Base-by-base conservation (phyloP, 352 stramenopile genomes). In the Plasmopara halstedii region DNA sequence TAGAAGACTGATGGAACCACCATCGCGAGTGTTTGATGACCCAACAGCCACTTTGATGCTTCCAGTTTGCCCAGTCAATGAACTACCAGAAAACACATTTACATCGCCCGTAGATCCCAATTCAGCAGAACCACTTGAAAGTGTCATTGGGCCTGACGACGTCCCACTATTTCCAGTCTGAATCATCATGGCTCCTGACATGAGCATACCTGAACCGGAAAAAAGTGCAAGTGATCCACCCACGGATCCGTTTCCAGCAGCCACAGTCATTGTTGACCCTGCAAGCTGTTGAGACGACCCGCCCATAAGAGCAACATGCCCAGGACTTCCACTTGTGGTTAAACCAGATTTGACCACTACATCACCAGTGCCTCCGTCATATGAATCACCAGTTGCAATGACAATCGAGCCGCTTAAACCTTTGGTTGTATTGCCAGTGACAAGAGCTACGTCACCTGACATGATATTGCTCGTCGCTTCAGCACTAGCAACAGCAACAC, bases 1-100 rank as follows among this genome's bases (percentile, higher is more conserved):
- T 2, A 56, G 18, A 21, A 70, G 14, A 33, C 41, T 45, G 31
- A 70, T 18, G 22, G 29, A 51, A 15, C 31, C 27, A 27, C 51
- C 50, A 15, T 34, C 26, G 8, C 39, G 41, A 37, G 38, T 45
- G 46, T 40, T 58, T 9, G 54, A 56, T 1, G 29, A 33, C 20
- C 59, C 59, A 50, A 52, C 42, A 0, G 32, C 44, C 18, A 69
- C 40, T 10, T 50, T 18, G 35, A 69, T 53, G 51, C 45, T 51
- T 26, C 59, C 59, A 34, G 50, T 49, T 37, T 51, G 45, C 1
- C 59, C 59, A 50, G 10, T 33, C n/a, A 25, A 48, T 11, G 53
- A 44, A 27, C 29, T 56, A 41, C 53, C 53, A 38, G 53, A 56
- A 11, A 56, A 35, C 11, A 61, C 22, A 11, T 25, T 57, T 8